phyloP scores from a whole-genome alignment of 1,139 yeast genomes.

The Candida labiduridarum region DNA sequence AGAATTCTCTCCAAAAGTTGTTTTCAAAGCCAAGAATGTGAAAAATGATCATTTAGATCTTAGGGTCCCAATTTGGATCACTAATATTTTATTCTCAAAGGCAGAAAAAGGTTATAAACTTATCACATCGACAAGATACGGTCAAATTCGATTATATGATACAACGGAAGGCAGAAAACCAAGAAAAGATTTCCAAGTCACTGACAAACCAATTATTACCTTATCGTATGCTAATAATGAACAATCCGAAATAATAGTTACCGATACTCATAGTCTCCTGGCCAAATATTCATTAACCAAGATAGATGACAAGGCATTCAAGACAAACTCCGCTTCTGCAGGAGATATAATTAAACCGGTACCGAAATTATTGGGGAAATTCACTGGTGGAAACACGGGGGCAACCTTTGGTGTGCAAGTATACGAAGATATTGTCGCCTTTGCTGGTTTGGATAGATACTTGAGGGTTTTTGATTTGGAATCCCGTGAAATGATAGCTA shows the following conservation, averaged over 20 bases:
- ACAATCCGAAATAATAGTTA: conserved; percentile 46
- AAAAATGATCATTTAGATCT: conserved; percentile 65
- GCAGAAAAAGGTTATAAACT: conserved; percentile 41
- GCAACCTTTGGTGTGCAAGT: conserved; percentile 39
- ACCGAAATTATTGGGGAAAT: conserved; percentile 45
- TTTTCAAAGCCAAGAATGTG: conserved; percentile 66
- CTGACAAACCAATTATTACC: conserved; percentile 51
- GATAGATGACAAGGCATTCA: conserved; percentile 39
- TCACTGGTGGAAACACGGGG: conserved; percentile 49
- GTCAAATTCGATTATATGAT: conserved; percentile 66
- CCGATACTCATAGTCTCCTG: conserved; percentile 60
- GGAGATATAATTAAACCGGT: conserved; percentile 43
- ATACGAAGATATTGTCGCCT: conserved; percentile 34
- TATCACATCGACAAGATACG: conserved; percentile 68
- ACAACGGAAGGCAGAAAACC: conserved; percentile 66
- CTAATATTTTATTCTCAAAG: conserved; percentile 45
- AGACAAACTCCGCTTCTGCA: conserved; percentile 46
- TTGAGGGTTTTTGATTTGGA: conserved; percentile 70
- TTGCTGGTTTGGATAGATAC: conserved; percentile 89
- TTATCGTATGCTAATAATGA: conserved; percentile 34
- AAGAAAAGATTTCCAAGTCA: conserved; percentile 46
- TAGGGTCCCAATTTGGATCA: conserved; percentile 70
- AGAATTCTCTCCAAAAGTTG: conserved; percentile 25
- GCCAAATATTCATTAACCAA: conserved; percentile 52
- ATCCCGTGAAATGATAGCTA: conserved; percentile 62